phyloP scores from a whole-genome alignment of 495 filamentous ascomycete genomes.

The Penicillium alfredii region DNA sequence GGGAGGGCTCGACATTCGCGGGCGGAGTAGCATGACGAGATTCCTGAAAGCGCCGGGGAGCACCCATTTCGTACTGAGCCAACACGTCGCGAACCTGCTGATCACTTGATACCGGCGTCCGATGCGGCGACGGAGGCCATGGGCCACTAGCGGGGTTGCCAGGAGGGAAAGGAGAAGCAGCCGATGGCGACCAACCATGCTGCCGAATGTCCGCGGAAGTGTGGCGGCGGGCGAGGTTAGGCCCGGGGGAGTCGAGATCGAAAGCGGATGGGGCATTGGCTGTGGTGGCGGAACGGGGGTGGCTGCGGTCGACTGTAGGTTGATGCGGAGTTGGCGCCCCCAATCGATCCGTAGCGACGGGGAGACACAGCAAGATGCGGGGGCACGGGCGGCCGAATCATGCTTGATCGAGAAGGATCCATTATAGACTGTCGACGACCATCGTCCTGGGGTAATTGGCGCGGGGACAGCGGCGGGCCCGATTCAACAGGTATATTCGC shows the following conservation, averaged over 20 bases:
- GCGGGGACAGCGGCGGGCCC: constrained; percentile 82
- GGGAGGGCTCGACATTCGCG: constrained; percentile 44
- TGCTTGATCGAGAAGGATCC: constrained; percentile 22
- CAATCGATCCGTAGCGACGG: constrained; percentile 79
- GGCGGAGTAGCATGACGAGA: constrained; percentile 74
- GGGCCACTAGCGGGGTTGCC: constrained; percentile 42
- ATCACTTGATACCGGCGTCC: constrained; percentile 59
- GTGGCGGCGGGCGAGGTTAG: constrained; percentile 75
- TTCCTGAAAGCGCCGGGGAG: constrained; percentile 48
- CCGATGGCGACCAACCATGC: constrained; percentile 71
- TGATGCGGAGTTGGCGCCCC: constrained; percentile 64
- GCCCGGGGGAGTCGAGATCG: constrained; percentile 68
- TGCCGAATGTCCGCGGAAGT: constrained; percentile 94
- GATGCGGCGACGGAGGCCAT: constrained; percentile 83
- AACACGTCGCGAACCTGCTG: constrained; percentile 78
- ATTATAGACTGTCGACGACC: constrained; percentile 57
- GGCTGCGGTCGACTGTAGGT: constrained; percentile 59
- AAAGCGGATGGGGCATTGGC: constrained; percentile 68
- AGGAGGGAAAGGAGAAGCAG: constrained; percentile 59
- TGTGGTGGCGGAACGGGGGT: constrained; percentile 61
- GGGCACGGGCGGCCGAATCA: constrained; percentile 66
- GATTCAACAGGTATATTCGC: constrained; percentile 60
- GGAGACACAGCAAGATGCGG: constrained; percentile 72
- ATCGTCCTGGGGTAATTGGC: constrained; percentile 83
- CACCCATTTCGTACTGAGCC: constrained; percentile 73